Percentiles rank a stretch among this genome's conserved stretches.
Evolutionary conservation across 176 grass and related monocot species (phyloP).

Genomic region (Avena insularis): DNA sequence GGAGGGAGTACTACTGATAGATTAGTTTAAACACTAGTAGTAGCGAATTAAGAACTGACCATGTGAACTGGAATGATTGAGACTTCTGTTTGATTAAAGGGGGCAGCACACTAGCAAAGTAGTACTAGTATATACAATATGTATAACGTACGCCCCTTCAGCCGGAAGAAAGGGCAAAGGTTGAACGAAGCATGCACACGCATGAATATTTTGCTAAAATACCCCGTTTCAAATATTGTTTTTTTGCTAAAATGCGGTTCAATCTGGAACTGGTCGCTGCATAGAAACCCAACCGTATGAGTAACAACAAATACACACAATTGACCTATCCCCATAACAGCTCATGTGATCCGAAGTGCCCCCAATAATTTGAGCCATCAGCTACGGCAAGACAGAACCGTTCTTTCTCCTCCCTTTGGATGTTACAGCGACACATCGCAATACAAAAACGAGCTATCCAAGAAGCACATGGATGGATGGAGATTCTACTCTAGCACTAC

Average conservation of each 20-base stretch:
- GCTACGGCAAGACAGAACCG: too few species aligned
- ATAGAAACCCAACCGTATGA: background rate
- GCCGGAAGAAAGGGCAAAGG: background rate
- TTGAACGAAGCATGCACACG: background rate
- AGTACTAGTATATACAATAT: too few species aligned
- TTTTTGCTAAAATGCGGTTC: background rate
- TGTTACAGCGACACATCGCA: constrained; percentile 32
- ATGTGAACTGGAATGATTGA: background rate
- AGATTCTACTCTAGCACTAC: background rate
- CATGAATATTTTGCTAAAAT: background rate
- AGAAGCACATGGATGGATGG: constrained; percentile 21
- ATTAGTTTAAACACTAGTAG: background rate
- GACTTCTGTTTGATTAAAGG: background rate
- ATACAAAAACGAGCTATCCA: constrained; percentile 37
- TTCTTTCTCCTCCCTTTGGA: constrained; percentile 8
- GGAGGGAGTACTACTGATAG: background rate
- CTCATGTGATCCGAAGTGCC: background rate
- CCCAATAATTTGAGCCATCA: constrained; percentile 32
- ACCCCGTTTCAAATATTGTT: too few species aligned
- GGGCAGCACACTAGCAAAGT: background rate
- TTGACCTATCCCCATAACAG: background rate
- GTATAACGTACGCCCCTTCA: constrained; percentile 17
- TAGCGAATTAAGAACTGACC: background rate
- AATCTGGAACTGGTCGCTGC: background rate
- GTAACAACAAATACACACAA: background rate